Percentiles rank a stretch among this genome's conserved stretches.
Conservation (phyloP, 1,139 yeast genomes). For the Protomyces arabidopsidicola region DNA sequence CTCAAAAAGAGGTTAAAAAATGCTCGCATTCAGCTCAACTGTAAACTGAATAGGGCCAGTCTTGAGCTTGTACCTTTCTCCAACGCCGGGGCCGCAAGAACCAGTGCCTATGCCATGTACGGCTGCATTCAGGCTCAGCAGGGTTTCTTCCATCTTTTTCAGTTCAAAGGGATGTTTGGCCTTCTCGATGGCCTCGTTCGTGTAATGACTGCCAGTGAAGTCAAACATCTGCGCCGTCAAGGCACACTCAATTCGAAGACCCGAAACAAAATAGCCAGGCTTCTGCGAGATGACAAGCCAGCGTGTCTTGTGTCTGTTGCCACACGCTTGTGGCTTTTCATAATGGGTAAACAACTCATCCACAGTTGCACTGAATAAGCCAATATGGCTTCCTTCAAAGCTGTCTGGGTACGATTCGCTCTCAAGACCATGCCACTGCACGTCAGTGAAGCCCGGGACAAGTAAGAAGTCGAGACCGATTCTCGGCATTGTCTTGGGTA, state of each 20-base stretch:
- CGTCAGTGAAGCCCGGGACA: conserved; percentile 30
- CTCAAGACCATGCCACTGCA: conserved; percentile 42
- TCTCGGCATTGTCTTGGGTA: conserved; percentile 35
- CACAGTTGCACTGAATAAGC: conserved; percentile 33
- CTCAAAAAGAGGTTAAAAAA: background rate
- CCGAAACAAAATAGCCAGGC: conserved; percentile 1
- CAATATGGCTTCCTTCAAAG: conserved; percentile 38
- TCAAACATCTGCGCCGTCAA: conserved; percentile 30
- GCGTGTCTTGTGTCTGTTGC: conserved; percentile 40
- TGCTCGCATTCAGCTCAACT: background rate
- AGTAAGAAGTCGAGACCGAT: conserved; percentile 36
- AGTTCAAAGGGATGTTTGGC: conserved; percentile 41
- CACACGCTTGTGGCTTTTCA: conserved; percentile 44
- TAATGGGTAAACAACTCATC: conserved; percentile 36
- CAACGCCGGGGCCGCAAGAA: conserved; percentile 41
- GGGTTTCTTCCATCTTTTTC: conserved; percentile 31
- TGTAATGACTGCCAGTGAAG: conserved; percentile 36
- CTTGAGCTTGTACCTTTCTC: conserved; percentile 36
- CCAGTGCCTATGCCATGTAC: conserved; percentile 43
- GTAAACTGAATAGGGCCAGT: background rate
- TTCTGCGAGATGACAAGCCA: conserved; percentile 35
- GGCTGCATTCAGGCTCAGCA: conserved; percentile 40
- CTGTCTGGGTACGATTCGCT: conserved; percentile 42
- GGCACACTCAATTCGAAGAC: conserved; percentile 23
- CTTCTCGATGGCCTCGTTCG: conserved; percentile 35